Evolutionary conservation across 2,329 filamentous ascomycete species (phyloP).

Genomic region (Monilinia fructicola): DNA sequence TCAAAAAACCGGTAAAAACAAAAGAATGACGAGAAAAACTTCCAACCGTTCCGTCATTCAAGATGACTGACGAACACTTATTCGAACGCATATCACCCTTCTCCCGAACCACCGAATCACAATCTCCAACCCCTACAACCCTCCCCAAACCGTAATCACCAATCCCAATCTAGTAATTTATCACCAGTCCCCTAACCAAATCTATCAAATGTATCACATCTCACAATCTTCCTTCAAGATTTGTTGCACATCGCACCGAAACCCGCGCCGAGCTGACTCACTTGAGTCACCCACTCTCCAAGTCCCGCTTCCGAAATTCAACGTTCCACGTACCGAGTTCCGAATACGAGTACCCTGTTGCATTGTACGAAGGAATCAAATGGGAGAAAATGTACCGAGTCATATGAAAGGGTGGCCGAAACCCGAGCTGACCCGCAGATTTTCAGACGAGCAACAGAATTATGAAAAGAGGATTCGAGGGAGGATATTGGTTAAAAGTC

Average conservation of each 20-base stretch:
- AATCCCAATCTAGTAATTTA: neutral
- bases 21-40: neutral
- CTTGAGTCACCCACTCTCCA: neutral
- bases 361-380: neutral
- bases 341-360: neutral
- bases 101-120: neutral
- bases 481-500: neutral
- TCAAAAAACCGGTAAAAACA: neutral
- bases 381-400: neutral
- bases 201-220: neutral
- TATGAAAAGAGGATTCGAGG: neutral
- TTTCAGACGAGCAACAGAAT: neutral
- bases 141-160: neutral
- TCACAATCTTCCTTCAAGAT: neutral
- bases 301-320: neutral
- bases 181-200: neutral
- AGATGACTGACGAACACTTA: neutral
- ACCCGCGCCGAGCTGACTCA: constrained; percentile 4
- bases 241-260: constrained; percentile 19
- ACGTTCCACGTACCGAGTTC: neutral
- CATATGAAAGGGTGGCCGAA: neutral
- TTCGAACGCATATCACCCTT: neutral
- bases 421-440: neutral
- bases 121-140: neutral
- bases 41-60: neutral